Evolutionary conservation across 768 basidiomycete species (phyloP).

Genomic region (Baorangia bicolor): DNA sequence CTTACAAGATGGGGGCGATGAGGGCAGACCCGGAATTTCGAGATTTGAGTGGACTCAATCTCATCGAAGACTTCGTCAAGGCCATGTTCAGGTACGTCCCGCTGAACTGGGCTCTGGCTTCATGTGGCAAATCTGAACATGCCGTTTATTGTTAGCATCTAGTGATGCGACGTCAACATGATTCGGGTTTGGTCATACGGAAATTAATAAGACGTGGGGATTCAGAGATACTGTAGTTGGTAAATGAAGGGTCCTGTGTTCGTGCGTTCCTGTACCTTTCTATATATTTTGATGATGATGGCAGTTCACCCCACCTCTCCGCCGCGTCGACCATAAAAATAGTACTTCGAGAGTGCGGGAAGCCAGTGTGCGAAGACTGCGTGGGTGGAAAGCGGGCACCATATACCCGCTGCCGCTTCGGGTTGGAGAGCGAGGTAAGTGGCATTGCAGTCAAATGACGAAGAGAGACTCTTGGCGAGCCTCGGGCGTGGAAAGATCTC

Average conservation of each 20-base stretch:
- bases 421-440: not conserved
- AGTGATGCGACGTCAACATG: not conserved
- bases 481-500: not conserved
- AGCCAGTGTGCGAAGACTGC: not conserved
- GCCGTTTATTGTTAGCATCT: not conserved
- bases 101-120: not conserved
- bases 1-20: not conserved
- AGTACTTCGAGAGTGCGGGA: not conserved
- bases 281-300: not conserved
- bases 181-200: not conserved
- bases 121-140: not conserved
- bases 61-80: not conserved
- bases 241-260: not conserved
- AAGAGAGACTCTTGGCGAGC: too few relatives aligned
- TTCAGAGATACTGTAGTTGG: not conserved
- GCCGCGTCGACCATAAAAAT: slow-evolving; percentile 3
- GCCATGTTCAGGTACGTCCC: not conserved
- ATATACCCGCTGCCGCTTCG: not conserved
- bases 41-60: not conserved
- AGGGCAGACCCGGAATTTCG: not conserved
- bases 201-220: slow-evolving; percentile 2
- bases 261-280: slow-evolving; percentile 1
- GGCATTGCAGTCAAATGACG: too few relatives aligned
- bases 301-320: not conserved
- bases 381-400: not conserved